Percentiles rank a stretch among this genome's conserved stretches.
Evolutionary conservation across 2,329 filamentous ascomycete species (phyloP).

Genomic region (Epichloe gansuensis): DNA sequence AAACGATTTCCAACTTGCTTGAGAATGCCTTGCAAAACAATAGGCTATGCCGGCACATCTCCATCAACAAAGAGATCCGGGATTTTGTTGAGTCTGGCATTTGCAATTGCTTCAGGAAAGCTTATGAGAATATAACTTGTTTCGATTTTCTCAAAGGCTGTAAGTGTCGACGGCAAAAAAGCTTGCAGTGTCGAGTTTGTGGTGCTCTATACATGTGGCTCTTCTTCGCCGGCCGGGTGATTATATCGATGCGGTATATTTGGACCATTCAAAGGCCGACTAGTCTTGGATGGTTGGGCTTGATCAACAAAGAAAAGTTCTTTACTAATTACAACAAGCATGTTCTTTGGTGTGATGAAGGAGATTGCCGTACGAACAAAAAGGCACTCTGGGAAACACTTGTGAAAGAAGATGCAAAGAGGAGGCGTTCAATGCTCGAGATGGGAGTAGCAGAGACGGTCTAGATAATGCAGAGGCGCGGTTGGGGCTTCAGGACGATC

Average conservation of each 20-base stretch:
- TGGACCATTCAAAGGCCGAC: background rate
- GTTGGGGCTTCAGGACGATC: background rate
- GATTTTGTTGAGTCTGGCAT: background rate
- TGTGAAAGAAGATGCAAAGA: background rate
- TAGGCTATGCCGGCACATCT: background rate
- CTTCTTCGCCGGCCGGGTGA: background rate
- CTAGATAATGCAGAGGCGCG: background rate
- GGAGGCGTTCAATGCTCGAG: background rate
- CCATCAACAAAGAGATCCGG: background rate
- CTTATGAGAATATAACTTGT: background rate
- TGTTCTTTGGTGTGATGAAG: slow-evolving; percentile 1
- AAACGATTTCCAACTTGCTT: background rate
- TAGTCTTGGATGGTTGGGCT: background rate
- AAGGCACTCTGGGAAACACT: background rate
- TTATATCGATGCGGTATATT: background rate
- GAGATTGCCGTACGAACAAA: background rate
- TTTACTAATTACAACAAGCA: background rate
- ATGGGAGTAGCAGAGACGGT: background rate
- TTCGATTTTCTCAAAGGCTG: background rate
- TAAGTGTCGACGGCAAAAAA: background rate
- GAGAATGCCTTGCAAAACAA: background rate
- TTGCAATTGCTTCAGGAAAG: background rate
- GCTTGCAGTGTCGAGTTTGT: background rate
- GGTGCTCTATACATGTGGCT: background rate
- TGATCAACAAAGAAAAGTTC: background rate